Conservation (phyloP, 768 basidiomycete species). For the Russula brevipes region DNA sequence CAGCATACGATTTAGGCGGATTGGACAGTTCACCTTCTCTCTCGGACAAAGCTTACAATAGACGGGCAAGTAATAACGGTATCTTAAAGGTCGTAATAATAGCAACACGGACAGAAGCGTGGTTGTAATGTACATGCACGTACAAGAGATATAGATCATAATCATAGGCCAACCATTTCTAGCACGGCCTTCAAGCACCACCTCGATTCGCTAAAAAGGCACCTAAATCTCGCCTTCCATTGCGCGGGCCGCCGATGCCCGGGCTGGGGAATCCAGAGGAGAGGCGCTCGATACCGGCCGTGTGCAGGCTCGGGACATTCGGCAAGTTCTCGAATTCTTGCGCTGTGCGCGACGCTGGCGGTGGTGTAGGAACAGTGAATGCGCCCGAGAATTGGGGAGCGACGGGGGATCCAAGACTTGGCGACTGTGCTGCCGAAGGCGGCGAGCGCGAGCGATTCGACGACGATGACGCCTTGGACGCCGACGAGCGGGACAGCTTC, state of each 20-base stretch:
- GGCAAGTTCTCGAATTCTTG: slow-evolving; percentile 37
- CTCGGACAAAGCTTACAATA: neutral
- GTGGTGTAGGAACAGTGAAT: slow-evolving; percentile 12
- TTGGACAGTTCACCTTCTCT: too few species aligned
- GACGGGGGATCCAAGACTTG: slow-evolving; percentile 37
- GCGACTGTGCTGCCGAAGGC: slow-evolving; percentile 43
- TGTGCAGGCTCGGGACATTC: slow-evolving; percentile 11
- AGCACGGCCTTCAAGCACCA: neutral
- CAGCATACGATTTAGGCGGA: too few species aligned
- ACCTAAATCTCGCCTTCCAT: slow-evolving; percentile 17
- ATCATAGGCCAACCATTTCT: neutral
- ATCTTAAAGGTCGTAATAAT: neutral
- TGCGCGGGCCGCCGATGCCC: slow-evolving; percentile 16
- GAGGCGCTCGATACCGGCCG: slow-evolving; percentile 9
- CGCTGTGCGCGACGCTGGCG: slow-evolving; percentile 29
- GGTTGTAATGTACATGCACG: neutral
- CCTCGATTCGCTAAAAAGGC: slow-evolving; percentile 22
- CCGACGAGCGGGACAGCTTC: slow-evolving; percentile 25
- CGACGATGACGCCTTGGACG: slow-evolving; percentile 26
- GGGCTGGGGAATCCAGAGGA: slow-evolving; percentile 21
- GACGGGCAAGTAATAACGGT: neutral
- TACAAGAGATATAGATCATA: neutral
- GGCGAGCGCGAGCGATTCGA: slow-evolving; percentile 38
- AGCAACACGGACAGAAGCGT: neutral
- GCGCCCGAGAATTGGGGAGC: slow-evolving; percentile 34